Base-by-base conservation (phyloP, 2,329 filamentous ascomycete genomes). In the Aspergillus proliferans region DNA sequence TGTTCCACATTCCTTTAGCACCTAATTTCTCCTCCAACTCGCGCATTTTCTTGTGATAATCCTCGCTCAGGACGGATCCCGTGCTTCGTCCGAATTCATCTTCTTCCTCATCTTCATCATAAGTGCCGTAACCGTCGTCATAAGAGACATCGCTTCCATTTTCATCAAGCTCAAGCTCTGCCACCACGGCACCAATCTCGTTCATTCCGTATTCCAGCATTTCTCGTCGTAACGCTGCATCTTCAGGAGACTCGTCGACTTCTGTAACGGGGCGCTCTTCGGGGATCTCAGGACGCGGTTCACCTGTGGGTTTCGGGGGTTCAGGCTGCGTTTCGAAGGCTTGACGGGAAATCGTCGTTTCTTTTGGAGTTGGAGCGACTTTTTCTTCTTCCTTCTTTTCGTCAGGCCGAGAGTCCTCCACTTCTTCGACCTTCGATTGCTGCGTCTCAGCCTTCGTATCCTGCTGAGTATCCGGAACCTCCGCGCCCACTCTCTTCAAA, bases 201-300 rank as follows among this genome's bases (percentile, higher is more conserved):
- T 86, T 85, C 69, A 95, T 74, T 52, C 88, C 85, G 64, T 97
- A 98, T 54, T 87, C 80, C 6, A 97, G 77, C 91, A 98, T 97
- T 62, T 96, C 85, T 49, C 85, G 82, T 5, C 93, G 84, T 21
- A 95, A 69, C 28, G 79, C 79, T 3, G 89, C 87, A 54, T 96
- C 92, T 56, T 95, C 90, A 10, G 80, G 76, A 0, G 85, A 82
- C 59, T 98, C 93, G 46, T 87, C 79, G 1, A 84, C 78, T 1
- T 89, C 86, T 12, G 87, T 78, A 10, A 89, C 72, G 1, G 83
- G 76, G 6, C 50, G 52, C 42, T 66, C 61, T 38, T 59, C 49
- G 26, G 57, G 55, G 26, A 58, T 50, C 33, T 62, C 57, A 8
- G 47, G 45, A 19, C 57, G 52, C 26, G 57, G 52, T n/a, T 62